These are phyloP conservation scores for Nemania sp. DNA, from an alignment of 2,329 filamentous ascomycete species.

Conservation along the genomic window DNA sequence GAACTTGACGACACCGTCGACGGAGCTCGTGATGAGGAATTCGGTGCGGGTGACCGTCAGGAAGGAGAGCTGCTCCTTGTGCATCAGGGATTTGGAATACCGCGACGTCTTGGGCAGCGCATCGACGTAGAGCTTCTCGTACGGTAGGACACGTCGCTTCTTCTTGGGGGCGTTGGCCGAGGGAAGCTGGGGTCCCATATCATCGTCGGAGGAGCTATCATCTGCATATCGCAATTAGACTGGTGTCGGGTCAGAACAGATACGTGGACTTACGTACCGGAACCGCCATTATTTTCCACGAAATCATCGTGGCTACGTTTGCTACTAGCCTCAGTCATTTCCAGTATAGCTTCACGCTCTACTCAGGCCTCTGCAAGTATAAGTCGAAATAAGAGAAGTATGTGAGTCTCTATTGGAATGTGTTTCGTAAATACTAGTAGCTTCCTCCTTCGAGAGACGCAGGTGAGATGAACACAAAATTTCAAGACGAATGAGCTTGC, in stretches of 20 bases:
- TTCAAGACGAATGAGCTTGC: too few species aligned
- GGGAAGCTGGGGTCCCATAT: constrained; percentile 90
- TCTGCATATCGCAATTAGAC: constrained; percentile 34
- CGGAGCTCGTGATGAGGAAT: constrained; percentile 90
- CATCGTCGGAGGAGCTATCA: constrained; percentile 74
- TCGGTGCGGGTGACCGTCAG: constrained; percentile 91
- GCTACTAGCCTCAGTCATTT: constrained; percentile 35
- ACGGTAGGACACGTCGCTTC: constrained; percentile 86
- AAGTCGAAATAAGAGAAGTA: neutral
- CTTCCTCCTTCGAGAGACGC: too few species aligned
- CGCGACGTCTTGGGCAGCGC: constrained; percentile 79
- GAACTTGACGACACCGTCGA: constrained; percentile 97
- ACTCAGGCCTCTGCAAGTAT: neutral
- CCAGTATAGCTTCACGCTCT: neutral
- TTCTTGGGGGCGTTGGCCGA: constrained; percentile 79
- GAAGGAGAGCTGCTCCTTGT: constrained; percentile 91
- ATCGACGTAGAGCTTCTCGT: constrained; percentile 93
- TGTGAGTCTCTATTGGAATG: too few species aligned
- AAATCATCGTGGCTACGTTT: constrained; percentile 41
- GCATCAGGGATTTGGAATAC: constrained; percentile 97
- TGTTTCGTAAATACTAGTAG: too few species aligned
- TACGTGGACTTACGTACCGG: constrained; percentile 5
- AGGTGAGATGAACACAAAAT: too few species aligned
- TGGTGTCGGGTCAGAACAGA: neutral
- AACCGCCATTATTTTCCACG: constrained; percentile 32